Evolutionary conservation across 352 stramenopile genomes (phyloP), one percentile per base, ranked within the genome.

Genomic region (Halophytophthora batemanensis): DNA sequence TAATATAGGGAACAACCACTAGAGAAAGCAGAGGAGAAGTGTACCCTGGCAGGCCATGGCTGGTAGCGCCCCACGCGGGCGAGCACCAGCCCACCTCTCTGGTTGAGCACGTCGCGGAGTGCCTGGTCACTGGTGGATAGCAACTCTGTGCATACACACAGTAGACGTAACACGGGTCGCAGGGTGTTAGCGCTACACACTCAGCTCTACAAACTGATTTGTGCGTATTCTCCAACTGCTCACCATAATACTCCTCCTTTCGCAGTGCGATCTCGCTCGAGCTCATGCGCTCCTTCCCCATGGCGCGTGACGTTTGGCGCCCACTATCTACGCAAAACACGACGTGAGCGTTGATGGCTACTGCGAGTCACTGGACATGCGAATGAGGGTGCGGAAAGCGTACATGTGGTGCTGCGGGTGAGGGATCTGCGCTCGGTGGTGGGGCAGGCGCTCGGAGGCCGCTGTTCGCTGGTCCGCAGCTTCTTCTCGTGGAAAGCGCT

Each of bases 11-110:
- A 36, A 4, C 7, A 39, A n/a, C 53, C 38, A 45, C 14, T 18
- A 37, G 19, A 17, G 33, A 13, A 17, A 17, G 10, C 10, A 38
- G 33, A 2, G n/a, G 33, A 17, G 10, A 17, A 38, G 11, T 58
- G 38, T 73, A 95, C 84, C 50, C 84, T 71, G 17, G 84, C 82
- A 28, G 84, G 84, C 84, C 84, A 95, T 17, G 81, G 81, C 46
- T 86, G 82, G 59, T 95, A 86, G 48, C 79, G 84, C 43, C 82
- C 82, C 15, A 89, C 77, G 11, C 82, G 76, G 17, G 84, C 84
- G 25, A 93, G 74, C 43, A 95, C 52, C n/a, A 95, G 53, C 11
- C 84, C 84, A 15, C 73, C 82, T 18, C 82, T 77, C 56, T 89
- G 63, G 58, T 94, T 90, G 23, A 94, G 71, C 19, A 91, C 60